Percentiles rank a stretch among this genome's conserved stretches.
These are phyloP conservation scores for Aspergillus taichungensis DNA, from an alignment of 495 filamentous ascomycete genomes.

Conservation along the genomic window DNA sequence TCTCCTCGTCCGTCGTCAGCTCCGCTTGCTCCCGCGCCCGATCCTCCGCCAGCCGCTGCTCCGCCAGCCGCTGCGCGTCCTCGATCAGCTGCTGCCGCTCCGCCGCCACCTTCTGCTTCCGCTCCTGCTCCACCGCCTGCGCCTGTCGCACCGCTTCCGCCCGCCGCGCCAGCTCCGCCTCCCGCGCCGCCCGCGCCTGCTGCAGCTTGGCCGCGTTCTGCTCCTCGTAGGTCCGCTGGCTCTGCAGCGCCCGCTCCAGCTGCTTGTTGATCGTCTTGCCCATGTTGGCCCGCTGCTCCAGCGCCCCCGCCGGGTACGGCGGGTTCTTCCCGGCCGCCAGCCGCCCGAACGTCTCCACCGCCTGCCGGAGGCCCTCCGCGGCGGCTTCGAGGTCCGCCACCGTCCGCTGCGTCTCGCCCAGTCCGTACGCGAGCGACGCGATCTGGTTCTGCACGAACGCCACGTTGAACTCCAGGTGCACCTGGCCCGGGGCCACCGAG, in stretches of 20 bases:
- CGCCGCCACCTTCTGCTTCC: conserved; percentile 67
- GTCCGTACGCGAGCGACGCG: conserved; percentile 65
- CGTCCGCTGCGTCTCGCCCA: conserved; percentile 66
- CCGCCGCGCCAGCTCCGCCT: conserved; percentile 63
- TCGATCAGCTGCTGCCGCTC: conserved; percentile 74
- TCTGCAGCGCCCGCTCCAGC: conserved; percentile 72
- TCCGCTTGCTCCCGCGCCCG: conserved; percentile 57
- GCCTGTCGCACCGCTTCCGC: conserved; percentile 62
- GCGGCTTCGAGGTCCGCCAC: conserved; percentile 72
- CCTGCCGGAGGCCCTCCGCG: conserved; percentile 74
- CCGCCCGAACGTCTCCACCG: conserved; percentile 71
- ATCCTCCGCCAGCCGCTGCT: conserved; percentile 65
- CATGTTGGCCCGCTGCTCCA: conserved; percentile 96
- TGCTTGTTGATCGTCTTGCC: conserved; percentile 88
- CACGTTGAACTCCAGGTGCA: conserved; percentile 93
- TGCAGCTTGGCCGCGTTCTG: conserved; percentile 79
- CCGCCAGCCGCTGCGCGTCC: conserved; percentile 60
- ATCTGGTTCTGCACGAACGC: conserved; percentile 95
- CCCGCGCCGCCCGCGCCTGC: conserved; percentile 62
- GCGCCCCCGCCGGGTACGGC: conserved; percentile 79
- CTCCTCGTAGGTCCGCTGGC: conserved; percentile 85
- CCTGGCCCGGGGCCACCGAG: conserved; percentile 66
- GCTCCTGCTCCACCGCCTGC: conserved; percentile 57
- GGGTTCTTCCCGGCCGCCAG: conserved; percentile 76
- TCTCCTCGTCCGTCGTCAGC: conserved; percentile 66